Evolutionary conservation across 73 alveolate genomes (phyloP).

Genomic region (Paramecium caudatum): DNA sequence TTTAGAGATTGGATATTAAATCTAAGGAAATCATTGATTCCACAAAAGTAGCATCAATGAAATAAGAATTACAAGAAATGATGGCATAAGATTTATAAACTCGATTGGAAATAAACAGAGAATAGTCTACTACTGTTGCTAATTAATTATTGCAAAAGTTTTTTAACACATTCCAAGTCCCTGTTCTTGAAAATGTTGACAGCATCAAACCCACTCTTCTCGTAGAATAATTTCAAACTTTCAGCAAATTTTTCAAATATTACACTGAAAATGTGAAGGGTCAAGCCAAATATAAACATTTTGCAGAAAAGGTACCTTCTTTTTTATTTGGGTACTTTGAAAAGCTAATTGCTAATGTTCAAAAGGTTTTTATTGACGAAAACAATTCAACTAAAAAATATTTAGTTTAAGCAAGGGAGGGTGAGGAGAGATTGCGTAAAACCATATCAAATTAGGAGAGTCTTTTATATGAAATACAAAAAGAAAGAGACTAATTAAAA

Average conservation of each 20-base stretch:
- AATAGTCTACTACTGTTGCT: constrained; percentile 36
- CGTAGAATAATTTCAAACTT: constrained; percentile 16
- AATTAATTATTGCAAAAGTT: constrained; percentile 24
- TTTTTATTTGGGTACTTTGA: constrained; percentile 44
- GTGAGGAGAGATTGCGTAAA: constrained; percentile 63
- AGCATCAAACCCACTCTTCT: not conserved
- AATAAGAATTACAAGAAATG: constrained; percentile 69
- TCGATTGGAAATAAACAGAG: constrained; percentile 68
- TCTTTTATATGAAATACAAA: constrained; percentile 31
- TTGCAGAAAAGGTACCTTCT: constrained; percentile 63
- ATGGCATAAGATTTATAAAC: constrained; percentile 62
- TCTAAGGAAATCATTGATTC: constrained; percentile 64
- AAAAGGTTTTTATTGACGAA: constrained; percentile 39
- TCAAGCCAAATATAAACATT: not conserved
- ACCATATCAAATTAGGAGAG: constrained; percentile 44
- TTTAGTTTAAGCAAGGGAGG: constrained; percentile 64
- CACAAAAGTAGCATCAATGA: constrained; percentile 17
- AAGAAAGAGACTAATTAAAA: constrained; percentile 48
- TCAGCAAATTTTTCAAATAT: constrained; percentile 34
- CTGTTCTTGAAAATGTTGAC: constrained; percentile 57
- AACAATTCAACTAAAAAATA: constrained; percentile 59
- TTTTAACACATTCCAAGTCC: constrained; percentile 28
- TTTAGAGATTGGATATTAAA: constrained; percentile 31
- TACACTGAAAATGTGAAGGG: constrained; percentile 57
- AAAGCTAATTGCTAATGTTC: not conserved